Evolutionary conservation across 2,329 filamentous ascomycete genomes (phyloP).

Genomic region (Sporothrix pseudoabietina): DNA sequence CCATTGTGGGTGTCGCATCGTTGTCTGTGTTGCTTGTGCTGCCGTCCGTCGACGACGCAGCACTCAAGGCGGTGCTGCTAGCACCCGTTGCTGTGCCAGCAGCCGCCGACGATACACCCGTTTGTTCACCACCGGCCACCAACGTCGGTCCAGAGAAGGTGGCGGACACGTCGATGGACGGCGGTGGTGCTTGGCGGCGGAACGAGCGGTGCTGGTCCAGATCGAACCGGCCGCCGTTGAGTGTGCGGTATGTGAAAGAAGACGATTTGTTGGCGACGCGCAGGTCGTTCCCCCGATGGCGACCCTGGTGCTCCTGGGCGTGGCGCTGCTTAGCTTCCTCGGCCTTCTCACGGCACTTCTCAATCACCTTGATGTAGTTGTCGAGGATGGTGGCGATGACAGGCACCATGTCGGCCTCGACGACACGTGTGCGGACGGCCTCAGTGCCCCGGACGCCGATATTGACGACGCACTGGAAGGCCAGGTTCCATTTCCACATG

Average conservation of each 20-base stretch:
- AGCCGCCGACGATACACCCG: background rate
- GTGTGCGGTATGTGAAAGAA: constrained; percentile 55
- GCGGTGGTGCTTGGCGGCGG: constrained; percentile 79
- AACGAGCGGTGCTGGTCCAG: constrained; percentile 52
- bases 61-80: background rate
- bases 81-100: background rate
- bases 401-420: constrained; percentile 98
- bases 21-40: constrained; percentile 36
- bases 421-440: constrained; percentile 87
- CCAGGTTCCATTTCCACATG: constrained; percentile 99
- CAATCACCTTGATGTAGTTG: constrained; percentile 96
- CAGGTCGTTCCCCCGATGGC: constrained; percentile 55
- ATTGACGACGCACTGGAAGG: constrained; percentile 98
- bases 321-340: constrained; percentile 79
- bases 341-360: constrained; percentile 83
- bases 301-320: constrained; percentile 55
- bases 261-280: constrained; percentile 53
- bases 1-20: constrained; percentile 63
- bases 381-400: constrained; percentile 97
- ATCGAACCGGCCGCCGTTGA: constrained; percentile 49
- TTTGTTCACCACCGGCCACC: constrained; percentile 39
- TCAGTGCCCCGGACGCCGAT: constrained; percentile 96
- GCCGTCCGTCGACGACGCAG: background rate
- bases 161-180: constrained; percentile 76
- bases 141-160: constrained; percentile 46